These are phyloP conservation scores for Phylloporus sp. DNA, from an alignment of 768 basidiomycete species.

Conservation along the genomic window DNA sequence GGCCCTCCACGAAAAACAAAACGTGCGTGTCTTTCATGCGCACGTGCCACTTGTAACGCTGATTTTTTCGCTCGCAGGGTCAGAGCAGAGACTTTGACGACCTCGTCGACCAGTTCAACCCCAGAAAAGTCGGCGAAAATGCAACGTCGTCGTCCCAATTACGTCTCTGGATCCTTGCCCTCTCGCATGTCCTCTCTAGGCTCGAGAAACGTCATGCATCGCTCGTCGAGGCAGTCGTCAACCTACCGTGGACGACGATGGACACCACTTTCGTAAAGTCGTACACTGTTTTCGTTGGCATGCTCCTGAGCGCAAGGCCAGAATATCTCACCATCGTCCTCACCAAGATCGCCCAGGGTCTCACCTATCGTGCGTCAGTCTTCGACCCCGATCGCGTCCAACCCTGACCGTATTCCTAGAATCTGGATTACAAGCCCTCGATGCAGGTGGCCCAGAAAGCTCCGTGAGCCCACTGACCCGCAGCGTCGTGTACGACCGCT, in stretches of 20 bases:
- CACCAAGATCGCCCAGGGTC: conserved; percentile 73
- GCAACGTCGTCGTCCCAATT: conserved; percentile 47
- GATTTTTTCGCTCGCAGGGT: conserved; percentile 48
- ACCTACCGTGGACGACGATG: conserved; percentile 90
- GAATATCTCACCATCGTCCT: conserved; percentile 88
- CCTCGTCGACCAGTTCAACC: conserved; percentile 81
- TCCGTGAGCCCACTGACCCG: conserved; percentile 73
- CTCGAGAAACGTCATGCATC: conserved; percentile 75
- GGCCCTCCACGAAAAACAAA: conserved; percentile 67
- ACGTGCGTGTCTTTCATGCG: conserved; percentile 44
- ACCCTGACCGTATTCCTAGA: conserved; percentile 39
- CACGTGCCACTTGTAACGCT: conserved; percentile 11
- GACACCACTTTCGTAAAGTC: conserved; percentile 80
- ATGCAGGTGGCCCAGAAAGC: conserved; percentile 53
- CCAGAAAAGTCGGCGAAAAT: conserved; percentile 35
- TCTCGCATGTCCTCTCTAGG: conserved; percentile 89
- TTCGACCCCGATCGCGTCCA: not conserved
- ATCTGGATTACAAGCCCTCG: conserved; percentile 62
- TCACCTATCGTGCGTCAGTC: conserved; percentile 75
- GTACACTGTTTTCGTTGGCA: conserved; percentile 85
- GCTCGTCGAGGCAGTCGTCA: conserved; percentile 82
- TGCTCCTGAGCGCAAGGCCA: conserved; percentile 85
- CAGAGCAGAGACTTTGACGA: conserved; percentile 76
- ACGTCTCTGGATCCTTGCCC: conserved; percentile 75
- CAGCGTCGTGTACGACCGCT: conserved; percentile 75